These are phyloP conservation scores for Pyropia haitanensis DNA, from an alignment of 23 red algal species.

Conservation along the genomic window DNA sequence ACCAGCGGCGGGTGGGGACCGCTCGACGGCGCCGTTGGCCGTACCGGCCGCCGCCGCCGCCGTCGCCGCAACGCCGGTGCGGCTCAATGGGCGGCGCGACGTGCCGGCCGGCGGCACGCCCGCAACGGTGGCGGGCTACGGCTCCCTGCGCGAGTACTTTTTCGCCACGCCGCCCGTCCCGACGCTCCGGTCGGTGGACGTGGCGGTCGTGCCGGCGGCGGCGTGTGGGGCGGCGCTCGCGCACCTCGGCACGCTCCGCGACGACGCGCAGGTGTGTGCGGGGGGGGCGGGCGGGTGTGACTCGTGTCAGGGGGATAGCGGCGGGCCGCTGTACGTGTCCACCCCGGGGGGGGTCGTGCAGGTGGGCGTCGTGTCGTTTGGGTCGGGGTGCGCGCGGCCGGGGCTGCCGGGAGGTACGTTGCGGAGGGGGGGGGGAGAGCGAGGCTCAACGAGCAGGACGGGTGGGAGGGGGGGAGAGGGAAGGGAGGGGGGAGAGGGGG, in stretches of 20 bases:
- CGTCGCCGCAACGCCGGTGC: too few relatives aligned
- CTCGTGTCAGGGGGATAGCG: constrained; percentile 26
- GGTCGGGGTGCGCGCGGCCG: constrained; percentile 30
- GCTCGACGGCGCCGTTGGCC: too few relatives aligned
- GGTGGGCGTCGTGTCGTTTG: constrained; percentile 39
- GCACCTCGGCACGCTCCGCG: neutral
- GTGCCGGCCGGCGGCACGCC: constrained; percentile 13
- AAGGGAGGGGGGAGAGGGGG: too few relatives aligned
- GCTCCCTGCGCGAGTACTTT: constrained; percentile 19
- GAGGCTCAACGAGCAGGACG: too few relatives aligned
- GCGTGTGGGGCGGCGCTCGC: neutral
- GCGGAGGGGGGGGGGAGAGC: too few relatives aligned
- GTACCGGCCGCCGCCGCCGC: too few relatives aligned
- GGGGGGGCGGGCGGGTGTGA: constrained; percentile 29
- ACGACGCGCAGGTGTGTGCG: constrained; percentile 28
- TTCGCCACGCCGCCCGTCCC: neutral
- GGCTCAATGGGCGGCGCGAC: constrained; percentile 11
- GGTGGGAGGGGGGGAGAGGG: too few relatives aligned
- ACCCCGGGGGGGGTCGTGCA: constrained; percentile 10
- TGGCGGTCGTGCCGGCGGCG: constrained; percentile 12
- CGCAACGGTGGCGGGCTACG: constrained; percentile 26
- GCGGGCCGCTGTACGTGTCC: constrained; percentile 28
- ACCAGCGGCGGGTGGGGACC: too few relatives aligned
- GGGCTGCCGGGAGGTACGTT: constrained; percentile 15
- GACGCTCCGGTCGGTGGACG: constrained; percentile 17